Evolutionary conservation across 345 rosid genomes (phyloP), one percentile per base, ranked within the genome.

Genomic region (Eutrema heterophyllum): DNA sequence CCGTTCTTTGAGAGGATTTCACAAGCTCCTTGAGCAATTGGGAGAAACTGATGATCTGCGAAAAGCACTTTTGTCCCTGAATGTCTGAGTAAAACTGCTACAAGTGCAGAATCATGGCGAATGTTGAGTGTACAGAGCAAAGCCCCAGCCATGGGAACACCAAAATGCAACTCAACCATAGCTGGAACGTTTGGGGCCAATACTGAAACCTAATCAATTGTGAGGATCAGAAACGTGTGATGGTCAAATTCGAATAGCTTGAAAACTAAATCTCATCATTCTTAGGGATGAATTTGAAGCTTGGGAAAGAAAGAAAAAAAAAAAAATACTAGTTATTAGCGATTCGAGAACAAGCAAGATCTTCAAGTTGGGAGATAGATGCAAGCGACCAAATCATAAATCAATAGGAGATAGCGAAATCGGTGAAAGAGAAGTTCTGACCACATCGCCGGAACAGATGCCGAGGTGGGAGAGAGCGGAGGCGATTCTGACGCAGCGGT

Each of bases 71-170:
- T 90, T 14, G 93, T 86, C 39, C 70, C 82, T 0, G 93, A 87
- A 72, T 93, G 93, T 52, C 62, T 49, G 5, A 93, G 80, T 24
- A 90, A 79, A 4, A 78, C 64, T 0, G 97, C 83, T 24, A 90
- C 65, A 84, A 86, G 86, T 12, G 84, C 73, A 0, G 93, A 78
- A 33, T 93, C 96, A n/a, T 77, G 83, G 14, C 96, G 96, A 1
- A 87, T 26, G 67, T 93, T 93, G 54, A 93, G 93, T 0, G 96
- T 67, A 60, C 97, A 93, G 21, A 90, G 88, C 44, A 93, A 46
- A 5, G 89, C 97, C 26, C 97, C 93, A 2, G 85, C 86, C 96
- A 90, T 92, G 12, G 95, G 98, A 39, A 86, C 96, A 3, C 80
- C 93, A 58, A 90, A 92, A 79, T 90, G 98, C 51, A 90, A 87